Conservation (phyloP, 495 filamentous ascomycete species). For the Aspergillus mulundensis region DNA sequence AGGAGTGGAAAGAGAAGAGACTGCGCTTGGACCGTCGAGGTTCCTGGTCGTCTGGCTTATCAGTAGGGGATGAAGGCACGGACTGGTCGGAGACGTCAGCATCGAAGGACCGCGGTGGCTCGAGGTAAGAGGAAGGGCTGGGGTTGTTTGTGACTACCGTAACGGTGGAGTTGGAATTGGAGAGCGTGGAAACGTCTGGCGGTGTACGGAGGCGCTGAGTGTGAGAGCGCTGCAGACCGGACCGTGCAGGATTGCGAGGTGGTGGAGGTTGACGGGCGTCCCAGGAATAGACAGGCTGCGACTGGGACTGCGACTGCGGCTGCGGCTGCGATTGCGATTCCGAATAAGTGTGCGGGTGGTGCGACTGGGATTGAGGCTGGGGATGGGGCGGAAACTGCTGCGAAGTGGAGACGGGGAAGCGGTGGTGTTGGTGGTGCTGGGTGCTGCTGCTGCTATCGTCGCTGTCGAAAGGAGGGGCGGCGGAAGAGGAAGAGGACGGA, state of each 20-base stretch:
- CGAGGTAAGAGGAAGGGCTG: slow-evolving; percentile 8
- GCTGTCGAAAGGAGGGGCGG: slow-evolving; percentile 20
- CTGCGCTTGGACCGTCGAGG: slow-evolving; percentile 20
- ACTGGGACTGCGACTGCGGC: background rate
- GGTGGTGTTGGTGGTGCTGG: background rate
- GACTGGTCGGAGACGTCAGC: slow-evolving; percentile 22
- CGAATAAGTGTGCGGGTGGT: slow-evolving; percentile 9
- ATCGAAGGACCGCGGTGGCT: slow-evolving; percentile 16
- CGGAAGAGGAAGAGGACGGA: slow-evolving; percentile 13
- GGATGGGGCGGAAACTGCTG: slow-evolving; percentile 17
- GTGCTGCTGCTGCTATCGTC: slow-evolving; percentile 10
- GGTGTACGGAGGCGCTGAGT: slow-evolving; percentile 27
- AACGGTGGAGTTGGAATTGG: slow-evolving; percentile 2
- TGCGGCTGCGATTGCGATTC: background rate
- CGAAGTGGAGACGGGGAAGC: slow-evolving; percentile 20
- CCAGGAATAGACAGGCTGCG: background rate
- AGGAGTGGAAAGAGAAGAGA: slow-evolving; percentile 21
- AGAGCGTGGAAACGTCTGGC: slow-evolving; percentile 9
- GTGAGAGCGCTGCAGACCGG: slow-evolving; percentile 26
- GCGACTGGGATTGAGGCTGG: slow-evolving; percentile 6
- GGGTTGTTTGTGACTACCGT: slow-evolving; percentile 19
- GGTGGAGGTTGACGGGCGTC: slow-evolving; percentile 6
- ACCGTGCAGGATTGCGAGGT: slow-evolving; percentile 16
- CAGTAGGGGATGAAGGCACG: slow-evolving; percentile 14
- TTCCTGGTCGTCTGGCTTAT: slow-evolving; percentile 16